Evolutionary conservation across 805 yeast genomes (phyloP).

Genomic region (Debaryomyces prosopidis): DNA sequence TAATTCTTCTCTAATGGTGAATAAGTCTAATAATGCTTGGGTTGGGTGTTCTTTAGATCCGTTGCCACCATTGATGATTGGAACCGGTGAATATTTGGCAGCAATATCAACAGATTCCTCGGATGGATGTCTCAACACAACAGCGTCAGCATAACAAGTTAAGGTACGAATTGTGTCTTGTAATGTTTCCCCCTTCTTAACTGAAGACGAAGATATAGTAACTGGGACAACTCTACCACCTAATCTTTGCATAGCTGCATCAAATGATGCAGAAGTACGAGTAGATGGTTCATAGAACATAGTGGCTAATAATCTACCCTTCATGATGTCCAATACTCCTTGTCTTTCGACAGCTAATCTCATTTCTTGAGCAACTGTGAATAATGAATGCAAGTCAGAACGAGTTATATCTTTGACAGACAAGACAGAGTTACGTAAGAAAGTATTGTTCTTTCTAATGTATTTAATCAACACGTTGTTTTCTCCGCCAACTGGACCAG

Average conservation of each 20-base stretch:
- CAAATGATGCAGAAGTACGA: slow-evolving; percentile 93
- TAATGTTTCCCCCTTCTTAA: slow-evolving; percentile 95
- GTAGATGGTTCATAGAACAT: slow-evolving; percentile 98
- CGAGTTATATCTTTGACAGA: slow-evolving; percentile 88
- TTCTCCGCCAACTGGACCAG: slow-evolving; percentile 63
- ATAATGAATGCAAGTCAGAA: slow-evolving; percentile 86
- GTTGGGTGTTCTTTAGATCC: slow-evolving; percentile 99
- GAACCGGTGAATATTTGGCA: slow-evolving; percentile 94
- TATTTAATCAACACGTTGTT: slow-evolving; percentile 77
- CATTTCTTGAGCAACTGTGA: slow-evolving; percentile 98
- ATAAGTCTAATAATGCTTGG: slow-evolving; percentile 95
- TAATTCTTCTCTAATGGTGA: slow-evolving; percentile 97
- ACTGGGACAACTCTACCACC: slow-evolving; percentile 97
- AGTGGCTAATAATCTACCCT: slow-evolving; percentile 89
- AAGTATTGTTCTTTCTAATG: slow-evolving; percentile 84
- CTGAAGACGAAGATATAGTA: slow-evolving; percentile 85
- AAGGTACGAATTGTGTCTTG: slow-evolving; percentile 95
- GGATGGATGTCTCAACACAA: slow-evolving; percentile 94
- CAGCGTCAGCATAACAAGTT: slow-evolving; percentile 95
- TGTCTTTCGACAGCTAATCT: slow-evolving; percentile 94
- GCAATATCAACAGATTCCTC: slow-evolving; percentile 92
- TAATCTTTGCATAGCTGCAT: slow-evolving; percentile 99
- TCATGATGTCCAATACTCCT: slow-evolving; percentile 88
- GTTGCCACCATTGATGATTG: slow-evolving; percentile 96
- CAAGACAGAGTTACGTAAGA: slow-evolving; percentile 82